A percentile compares a stretch with the other conserved stretches of the same genome.
Evolutionary conservation across 2,329 filamentous ascomycete genomes (phyloP).

Genomic region (Cladosporium colombiae): DNA sequence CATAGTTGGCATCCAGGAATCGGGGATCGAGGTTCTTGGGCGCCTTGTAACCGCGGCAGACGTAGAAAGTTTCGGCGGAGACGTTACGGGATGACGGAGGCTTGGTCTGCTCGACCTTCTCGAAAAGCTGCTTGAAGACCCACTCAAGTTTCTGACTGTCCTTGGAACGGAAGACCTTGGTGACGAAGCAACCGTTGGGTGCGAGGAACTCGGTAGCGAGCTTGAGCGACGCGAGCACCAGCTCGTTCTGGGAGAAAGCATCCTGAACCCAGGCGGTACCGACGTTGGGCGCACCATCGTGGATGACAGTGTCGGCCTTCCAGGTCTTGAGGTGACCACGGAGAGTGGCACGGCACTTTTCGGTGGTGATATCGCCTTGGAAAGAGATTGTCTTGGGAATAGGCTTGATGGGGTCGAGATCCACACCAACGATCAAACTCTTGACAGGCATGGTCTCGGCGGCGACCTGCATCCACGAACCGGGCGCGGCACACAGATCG

Average conservation of each 20-base stretch:
- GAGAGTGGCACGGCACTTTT: constrained; percentile 90
- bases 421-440: constrained; percentile 90
- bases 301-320: constrained; percentile 93
- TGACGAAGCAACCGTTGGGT: constrained; percentile 90
- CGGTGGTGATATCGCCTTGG: constrained; percentile 96
- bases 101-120: constrained; percentile 94
- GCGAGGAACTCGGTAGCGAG: constrained; percentile 89
- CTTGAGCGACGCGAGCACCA: constrained; percentile 87
- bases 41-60: constrained; percentile 92
- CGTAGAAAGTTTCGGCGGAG: constrained; percentile 97
- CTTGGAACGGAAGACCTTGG: constrained; percentile 95
- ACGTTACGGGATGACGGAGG: constrained; percentile 94
- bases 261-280: constrained; percentile 98
- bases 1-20: constrained; percentile 83
- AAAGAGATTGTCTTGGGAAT: constrained; percentile 94
- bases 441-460: constrained; percentile 90
- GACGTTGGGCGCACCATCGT: constrained; percentile 97
- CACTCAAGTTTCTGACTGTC: constrained; percentile 95
- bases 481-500: constrained; percentile 96
- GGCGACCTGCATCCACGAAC: constrained; percentile 95
- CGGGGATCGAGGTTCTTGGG: constrained; percentile 91
- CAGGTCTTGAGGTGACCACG: constrained; percentile 88
- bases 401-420: constrained; percentile 91
- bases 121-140: constrained; percentile 97
- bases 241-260: constrained; percentile 94